Evolutionary conservation across 192 early-diverging fungal genomes (phyloP), one percentile per base, ranked within the genome.

Genomic region (Mortierella alpina): DNA sequence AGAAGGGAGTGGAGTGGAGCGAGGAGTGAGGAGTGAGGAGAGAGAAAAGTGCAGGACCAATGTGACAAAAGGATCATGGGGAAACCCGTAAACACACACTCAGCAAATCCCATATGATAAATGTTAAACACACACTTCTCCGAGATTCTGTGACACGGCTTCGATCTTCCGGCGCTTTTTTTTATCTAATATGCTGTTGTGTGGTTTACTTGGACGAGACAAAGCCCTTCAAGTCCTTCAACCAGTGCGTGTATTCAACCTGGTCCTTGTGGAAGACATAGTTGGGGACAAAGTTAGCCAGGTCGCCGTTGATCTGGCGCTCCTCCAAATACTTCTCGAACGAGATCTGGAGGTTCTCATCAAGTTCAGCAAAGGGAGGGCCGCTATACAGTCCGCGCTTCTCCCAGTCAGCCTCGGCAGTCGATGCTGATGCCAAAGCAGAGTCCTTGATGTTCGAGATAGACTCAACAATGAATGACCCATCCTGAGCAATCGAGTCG

Each of bases 221-320:
- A 81, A 97, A 97, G 22, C 86, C 84, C 67, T 90, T 90, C 63
- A 97, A 90, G 45, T 91, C 88, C 66, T 92, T 84, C 44, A 99
- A 84, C 97, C 97, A 99, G 71, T 87, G 78, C 14, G 89, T 75
- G 82, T 99, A 99, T 88, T 99, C 97, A 66, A 90, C 84, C 87
- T 97, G 96, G 88, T 99, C 97, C 91, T 98, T 99, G 87, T 88
- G 89, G 86, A 96, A 95, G 68, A 96, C 89, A 85, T 94, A 99
- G 73, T 88, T 89, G 60, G 94, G 91, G 58, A 99, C 89, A 81
- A 97, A 97, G 75, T 91, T 86, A 41, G 95, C 91, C 49, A 97
- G 84, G 4, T 87, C 88, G n/a, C 90, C 87, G 72, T 95, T 91
- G 60, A 99, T 91, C 51, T 93, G 93, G 69, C 96, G 95, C 84